phyloP scores from a whole-genome alignment of 2,329 filamentous ascomycete genomes.

The Gaeumannomyces tritici region DNA sequence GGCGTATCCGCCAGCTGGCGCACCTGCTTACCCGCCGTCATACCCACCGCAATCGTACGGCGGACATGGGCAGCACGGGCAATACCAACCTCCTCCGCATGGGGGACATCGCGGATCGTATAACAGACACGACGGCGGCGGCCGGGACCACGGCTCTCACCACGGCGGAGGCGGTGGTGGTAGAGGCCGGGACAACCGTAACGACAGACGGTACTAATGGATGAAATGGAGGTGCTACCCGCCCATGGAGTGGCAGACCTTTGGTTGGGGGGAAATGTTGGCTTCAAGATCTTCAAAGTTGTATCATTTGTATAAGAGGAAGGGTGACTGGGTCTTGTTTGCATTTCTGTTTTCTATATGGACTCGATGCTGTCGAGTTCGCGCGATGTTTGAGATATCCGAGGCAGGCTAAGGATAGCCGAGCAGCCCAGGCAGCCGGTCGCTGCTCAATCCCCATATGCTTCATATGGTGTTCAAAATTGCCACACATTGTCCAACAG shows the following conservation, averaged over 20 bases:
- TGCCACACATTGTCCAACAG: neutral
- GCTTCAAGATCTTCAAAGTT: neutral
- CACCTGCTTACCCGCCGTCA: slow-evolving; percentile 2
- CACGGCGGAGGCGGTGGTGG: neutral
- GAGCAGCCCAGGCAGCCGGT: neutral
- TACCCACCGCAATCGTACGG: neutral
- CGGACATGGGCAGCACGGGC: neutral
- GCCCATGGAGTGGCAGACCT: neutral
- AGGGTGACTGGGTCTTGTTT: neutral
- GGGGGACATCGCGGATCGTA: neutral
- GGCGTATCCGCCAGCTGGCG: neutral
- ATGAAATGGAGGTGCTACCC: neutral
- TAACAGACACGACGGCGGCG: slow-evolving; percentile 5
- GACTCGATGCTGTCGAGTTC: neutral
- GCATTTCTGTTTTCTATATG: neutral
- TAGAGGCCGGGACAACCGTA: slow-evolving; percentile 6
- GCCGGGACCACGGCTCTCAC: slow-evolving; percentile 1
- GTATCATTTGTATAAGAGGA: neutral
- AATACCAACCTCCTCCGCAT: slow-evolving; percentile 1
- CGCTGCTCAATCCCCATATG: neutral
- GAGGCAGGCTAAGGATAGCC: neutral
- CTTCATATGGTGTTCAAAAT: neutral
- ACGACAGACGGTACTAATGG: slow-evolving; percentile 4
- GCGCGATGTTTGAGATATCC: neutral
- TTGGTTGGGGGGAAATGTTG: neutral